phyloP scores from a whole-genome alignment of 345 rosid genomes.

The Eucalyptus decipiens region DNA sequence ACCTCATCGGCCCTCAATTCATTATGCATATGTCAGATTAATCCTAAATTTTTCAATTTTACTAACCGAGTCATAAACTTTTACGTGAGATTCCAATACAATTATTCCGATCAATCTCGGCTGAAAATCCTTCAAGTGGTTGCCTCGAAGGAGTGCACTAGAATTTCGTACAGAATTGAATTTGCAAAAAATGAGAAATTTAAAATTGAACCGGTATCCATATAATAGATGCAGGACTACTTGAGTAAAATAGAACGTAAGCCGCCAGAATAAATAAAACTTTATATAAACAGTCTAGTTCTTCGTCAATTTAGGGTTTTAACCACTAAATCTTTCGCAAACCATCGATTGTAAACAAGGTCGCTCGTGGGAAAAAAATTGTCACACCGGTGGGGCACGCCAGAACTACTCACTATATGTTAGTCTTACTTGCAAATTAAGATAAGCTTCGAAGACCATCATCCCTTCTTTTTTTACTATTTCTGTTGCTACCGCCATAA shows the following conservation, averaged over 20 bases:
- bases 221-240: fast-evolving
- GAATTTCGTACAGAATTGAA: not conserved
- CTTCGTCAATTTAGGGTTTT: not conserved
- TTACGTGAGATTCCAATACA: fast-evolving
- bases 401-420: not conserved
- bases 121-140: not conserved
- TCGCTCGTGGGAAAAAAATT: not conserved
- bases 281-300: not conserved
- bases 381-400: not conserved
- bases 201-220: fast-evolving
- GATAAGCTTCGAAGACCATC: not conserved
- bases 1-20: fast-evolving
- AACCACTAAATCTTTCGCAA: not conserved
- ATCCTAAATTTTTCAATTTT: not conserved
- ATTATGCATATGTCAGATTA: fast-evolving
- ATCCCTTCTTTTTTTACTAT: not conserved
- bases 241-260: not conserved
- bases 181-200: not conserved
- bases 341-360: not conserved
- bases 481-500: not conserved
- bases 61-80: fast-evolving
- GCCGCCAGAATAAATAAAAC: not conserved
- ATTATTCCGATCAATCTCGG: not conserved
- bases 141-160: fast-evolving
- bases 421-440: not conserved